Evolutionary conservation across 2,329 filamentous ascomycete genomes (phyloP).

Genomic region (Lachnellula occidentalis): DNA sequence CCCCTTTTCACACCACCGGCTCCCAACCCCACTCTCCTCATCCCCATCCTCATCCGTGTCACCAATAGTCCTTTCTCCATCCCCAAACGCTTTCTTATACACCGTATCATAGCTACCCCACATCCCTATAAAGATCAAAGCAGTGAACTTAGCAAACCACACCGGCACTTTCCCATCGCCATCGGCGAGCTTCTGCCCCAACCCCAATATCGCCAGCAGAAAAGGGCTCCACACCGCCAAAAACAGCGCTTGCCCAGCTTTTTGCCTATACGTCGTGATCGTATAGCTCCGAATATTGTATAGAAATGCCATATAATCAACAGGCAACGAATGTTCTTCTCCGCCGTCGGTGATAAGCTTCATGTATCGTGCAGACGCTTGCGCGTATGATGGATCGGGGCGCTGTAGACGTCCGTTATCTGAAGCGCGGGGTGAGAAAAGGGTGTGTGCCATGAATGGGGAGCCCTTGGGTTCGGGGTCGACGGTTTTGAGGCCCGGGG

Average conservation of each 20-base stretch:
- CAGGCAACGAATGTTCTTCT: conserved; percentile 70
- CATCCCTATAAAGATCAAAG: conserved; percentile 47
- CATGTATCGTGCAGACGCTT: conserved; percentile 79
- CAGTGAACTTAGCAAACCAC: conserved; percentile 56
- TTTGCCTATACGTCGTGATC: conserved; percentile 61
- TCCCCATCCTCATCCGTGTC: conserved; percentile 8
- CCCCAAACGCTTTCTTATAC: conserved; percentile 68
- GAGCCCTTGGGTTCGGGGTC: conserved; percentile 57
- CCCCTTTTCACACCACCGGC: not conserved
- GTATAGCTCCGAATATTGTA: conserved; percentile 63
- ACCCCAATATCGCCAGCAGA: conserved; percentile 47
- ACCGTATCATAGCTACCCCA: conserved; percentile 62
- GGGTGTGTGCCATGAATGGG: conserved; percentile 77
- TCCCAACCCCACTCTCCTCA: conserved; percentile 9
- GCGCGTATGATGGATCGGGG: conserved; percentile 66
- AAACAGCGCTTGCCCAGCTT: conserved; percentile 59
- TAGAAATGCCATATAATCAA: conserved; percentile 72
- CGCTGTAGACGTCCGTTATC: conserved; percentile 35
- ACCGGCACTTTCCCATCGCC: conserved; percentile 60
- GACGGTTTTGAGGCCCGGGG: conserved; percentile 49
- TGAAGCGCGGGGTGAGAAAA: conserved; percentile 51
- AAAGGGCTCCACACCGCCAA: conserved; percentile 53
- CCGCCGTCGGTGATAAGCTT: conserved; percentile 75
- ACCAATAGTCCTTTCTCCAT: conserved; percentile 65
- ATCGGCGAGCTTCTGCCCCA: conserved; percentile 50